These are phyloP conservation scores for Umbelopsis sp. DNA, from an alignment of 192 early-diverging fungal genomes.

Conservation along the genomic window DNA sequence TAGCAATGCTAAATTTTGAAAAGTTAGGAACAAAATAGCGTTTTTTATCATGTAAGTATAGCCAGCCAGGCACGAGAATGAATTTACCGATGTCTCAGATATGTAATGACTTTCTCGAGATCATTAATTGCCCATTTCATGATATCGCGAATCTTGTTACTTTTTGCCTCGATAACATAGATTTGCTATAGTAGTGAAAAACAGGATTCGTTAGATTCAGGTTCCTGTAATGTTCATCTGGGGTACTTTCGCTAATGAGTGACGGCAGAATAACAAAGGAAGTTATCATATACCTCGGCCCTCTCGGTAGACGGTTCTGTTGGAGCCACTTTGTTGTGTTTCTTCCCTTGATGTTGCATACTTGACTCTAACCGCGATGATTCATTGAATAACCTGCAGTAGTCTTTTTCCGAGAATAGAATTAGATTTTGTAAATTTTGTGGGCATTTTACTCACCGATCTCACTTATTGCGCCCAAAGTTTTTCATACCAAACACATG, in stretches of 20 bases:
- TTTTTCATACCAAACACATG: too few species aligned
- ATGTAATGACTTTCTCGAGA: neutral
- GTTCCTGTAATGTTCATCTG: neutral
- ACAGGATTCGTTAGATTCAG: neutral
- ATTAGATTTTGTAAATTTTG: neutral
- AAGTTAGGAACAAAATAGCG: neutral
- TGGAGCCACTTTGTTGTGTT: neutral
- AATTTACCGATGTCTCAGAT: conserved; percentile 11
- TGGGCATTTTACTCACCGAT: too few species aligned
- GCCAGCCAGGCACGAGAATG: neutral
- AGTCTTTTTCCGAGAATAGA: neutral
- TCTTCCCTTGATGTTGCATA: conserved; percentile 11
- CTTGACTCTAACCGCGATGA: neutral
- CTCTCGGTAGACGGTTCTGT: neutral
- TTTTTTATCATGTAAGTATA: too few species aligned
- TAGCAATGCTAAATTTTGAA: neutral
- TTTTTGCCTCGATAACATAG: conserved; percentile 16
- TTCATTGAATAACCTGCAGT: conserved; percentile 20
- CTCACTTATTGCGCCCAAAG: too few species aligned
- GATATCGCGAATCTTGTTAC: conserved; percentile 2
- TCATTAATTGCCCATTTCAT: conserved; percentile 3
- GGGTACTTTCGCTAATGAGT: neutral
- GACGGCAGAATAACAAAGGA: neutral
- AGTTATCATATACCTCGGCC: conserved; percentile 1
- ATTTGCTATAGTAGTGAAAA: neutral